Base-by-base conservation (phyloP, 2,329 filamentous ascomycete genomes). In the Aspergillus pseudoterreus region DNA sequence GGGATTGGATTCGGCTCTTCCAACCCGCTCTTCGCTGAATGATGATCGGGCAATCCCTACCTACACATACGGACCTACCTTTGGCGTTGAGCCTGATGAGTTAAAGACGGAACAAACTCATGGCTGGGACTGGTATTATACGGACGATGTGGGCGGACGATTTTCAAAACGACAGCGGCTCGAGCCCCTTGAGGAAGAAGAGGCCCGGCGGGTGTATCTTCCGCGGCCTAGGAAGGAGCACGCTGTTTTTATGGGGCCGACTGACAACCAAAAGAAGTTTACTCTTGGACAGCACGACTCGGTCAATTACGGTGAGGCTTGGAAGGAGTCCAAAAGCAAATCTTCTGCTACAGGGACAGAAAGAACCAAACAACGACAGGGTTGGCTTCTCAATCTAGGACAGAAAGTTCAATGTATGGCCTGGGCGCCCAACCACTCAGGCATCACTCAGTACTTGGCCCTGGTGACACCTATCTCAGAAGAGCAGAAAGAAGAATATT, bases 351-450 rank as follows among this genome's bases (percentile, higher is more conserved):
- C 27, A 3, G 19, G 39, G 14, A 17, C 39, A 22, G 19, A 19
- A 21, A 17, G 15, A 17, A 21, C 6, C 6, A 67, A 57, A 33
- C 65, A 59, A 38, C 69, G 70, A 10, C 64, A 75, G 57, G 74
- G 73, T 1, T 86, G 82, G 78, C 61, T 85, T 2, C 58, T 85
- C 43, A 82, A 83, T 59, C 52, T 83, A 17, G 82, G 81, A 4
- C 71, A 72, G 1, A 78, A 75, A 45, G 65, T 84, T 8, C 76
- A 81, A 55, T 78, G 77, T 55, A 52, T 75, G 44, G 69, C 69
- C 14, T 78, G 76, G 76, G 73, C 71, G n/a, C 74, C 75, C 12
- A 73, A 74, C 46, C 66, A 70, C 44, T 51, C 69, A 17, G 74
- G 72, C 2, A 57, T 62, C n/a, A 71, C 68, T 17, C 83, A 86